phyloP scores from a whole-genome alignment of 345 rosid species.

The Citrus medica region DNA sequence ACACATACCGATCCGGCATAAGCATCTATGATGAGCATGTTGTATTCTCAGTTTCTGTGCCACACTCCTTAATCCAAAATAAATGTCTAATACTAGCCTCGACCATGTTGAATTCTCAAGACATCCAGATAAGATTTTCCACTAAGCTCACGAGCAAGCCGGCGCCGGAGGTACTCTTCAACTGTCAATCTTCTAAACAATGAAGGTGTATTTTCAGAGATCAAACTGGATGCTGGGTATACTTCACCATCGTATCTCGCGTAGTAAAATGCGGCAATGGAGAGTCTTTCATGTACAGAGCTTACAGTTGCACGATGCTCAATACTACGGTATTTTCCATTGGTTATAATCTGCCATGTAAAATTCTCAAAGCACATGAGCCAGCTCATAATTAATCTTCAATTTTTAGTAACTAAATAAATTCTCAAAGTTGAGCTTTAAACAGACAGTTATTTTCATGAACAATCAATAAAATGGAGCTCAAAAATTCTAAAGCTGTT shows the following conservation, averaged over 20 bases:
- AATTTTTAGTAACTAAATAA: too few relatives aligned
- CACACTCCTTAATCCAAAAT: too few relatives aligned
- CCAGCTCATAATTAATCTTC: neutral
- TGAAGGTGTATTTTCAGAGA: slow-evolving; percentile 12
- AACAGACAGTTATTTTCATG: too few relatives aligned
- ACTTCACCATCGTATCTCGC: too few relatives aligned
- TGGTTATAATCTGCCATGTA: slow-evolving; percentile 33
- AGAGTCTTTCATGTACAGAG: slow-evolving; percentile 37
- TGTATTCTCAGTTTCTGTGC: too few relatives aligned
- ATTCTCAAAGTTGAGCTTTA: too few relatives aligned
- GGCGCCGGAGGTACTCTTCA: slow-evolving; percentile 39
- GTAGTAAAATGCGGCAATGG: slow-evolving; percentile 35
- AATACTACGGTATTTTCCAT: slow-evolving; percentile 19
- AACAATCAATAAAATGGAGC: too few relatives aligned
- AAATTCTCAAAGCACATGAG: neutral
- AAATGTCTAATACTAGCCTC: neutral
- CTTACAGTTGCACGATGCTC: neutral
- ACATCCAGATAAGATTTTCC: slow-evolving; percentile 39
- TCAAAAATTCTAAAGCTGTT: too few relatives aligned
- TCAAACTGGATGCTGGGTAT: too few relatives aligned
- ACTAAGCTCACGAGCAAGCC: slow-evolving; percentile 36
- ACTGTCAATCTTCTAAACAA: slow-evolving; percentile 29
- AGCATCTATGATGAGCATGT: too few relatives aligned
- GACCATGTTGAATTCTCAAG: slow-evolving; percentile 16
- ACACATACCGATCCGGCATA: too few relatives aligned